These are phyloP conservation scores for Opeltia flavorubescens DNA, from an alignment of 495 filamentous ascomycete genomes.

Conservation along the genomic window DNA sequence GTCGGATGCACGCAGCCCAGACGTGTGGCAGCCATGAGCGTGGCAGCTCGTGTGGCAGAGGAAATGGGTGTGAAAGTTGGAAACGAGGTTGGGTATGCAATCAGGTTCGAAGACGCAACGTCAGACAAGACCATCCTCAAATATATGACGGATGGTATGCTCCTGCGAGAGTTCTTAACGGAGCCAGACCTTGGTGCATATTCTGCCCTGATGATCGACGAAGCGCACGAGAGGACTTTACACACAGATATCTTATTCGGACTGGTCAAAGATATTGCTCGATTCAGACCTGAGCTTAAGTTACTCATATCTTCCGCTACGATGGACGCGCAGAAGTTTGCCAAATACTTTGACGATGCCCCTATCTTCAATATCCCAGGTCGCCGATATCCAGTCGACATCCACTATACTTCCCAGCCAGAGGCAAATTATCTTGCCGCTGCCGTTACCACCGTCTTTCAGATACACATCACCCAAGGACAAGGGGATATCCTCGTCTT, in stretches of 20 bases:
- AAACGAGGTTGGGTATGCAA: conserved; percentile 92
- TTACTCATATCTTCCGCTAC: conserved; percentile 90
- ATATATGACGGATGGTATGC: conserved; percentile 98
- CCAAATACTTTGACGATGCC: conserved; percentile 82
- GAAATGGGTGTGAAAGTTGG: conserved; percentile 85
- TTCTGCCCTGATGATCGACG: conserved; percentile 88
- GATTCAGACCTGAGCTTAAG: conserved; percentile 76
- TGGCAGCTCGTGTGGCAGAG: conserved; percentile 81
- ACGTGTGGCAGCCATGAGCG: conserved; percentile 82
- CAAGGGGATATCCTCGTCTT: conserved; percentile 85
- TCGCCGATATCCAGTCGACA: conserved; percentile 77
- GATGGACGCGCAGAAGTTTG: conserved; percentile 89
- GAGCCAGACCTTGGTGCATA: conserved; percentile 81
- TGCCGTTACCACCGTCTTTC: conserved; percentile 84
- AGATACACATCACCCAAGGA: conserved; percentile 83
- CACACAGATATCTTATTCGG: conserved; percentile 86
- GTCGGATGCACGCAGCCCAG: conserved; percentile 52
- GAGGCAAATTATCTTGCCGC: conserved; percentile 92
- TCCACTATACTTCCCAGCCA: conserved; percentile 82
- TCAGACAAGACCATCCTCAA: conserved; percentile 87
- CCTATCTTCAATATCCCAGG: conserved; percentile 96
- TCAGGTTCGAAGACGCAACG: conserved; percentile 88
- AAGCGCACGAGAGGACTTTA: conserved; percentile 89
- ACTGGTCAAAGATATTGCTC: conserved; percentile 81
- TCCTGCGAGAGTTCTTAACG: conserved; percentile 79